A percentile compares a stretch with the other conserved stretches of the same genome.
Conservation (phyloP, 2,329 filamentous ascomycete genomes). For the Phyllosticta ampelicida region DNA sequence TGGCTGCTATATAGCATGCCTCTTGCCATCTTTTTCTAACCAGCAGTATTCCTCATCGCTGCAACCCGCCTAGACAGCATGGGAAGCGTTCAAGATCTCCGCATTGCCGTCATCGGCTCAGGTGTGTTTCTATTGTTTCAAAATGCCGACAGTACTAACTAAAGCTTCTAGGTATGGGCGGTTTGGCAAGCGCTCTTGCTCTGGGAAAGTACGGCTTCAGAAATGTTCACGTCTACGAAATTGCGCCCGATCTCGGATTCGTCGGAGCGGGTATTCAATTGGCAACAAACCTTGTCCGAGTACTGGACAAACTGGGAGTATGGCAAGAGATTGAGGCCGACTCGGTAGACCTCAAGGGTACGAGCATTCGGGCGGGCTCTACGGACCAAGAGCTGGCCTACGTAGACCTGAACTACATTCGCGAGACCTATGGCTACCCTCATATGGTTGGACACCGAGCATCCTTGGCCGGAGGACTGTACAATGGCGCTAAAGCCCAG, state of each 20-base stretch:
- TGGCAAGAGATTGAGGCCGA: constrained; percentile 62
- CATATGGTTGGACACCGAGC: constrained; percentile 73
- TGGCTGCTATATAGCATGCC: not conserved
- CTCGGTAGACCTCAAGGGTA: constrained; percentile 59
- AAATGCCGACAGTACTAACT: not conserved
- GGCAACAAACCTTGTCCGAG: constrained; percentile 69
- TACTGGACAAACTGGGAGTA: constrained; percentile 61
- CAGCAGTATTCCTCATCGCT: not conserved
- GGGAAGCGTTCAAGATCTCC: constrained; percentile 1
- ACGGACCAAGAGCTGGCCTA: constrained; percentile 59
- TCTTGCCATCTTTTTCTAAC: not conserved
- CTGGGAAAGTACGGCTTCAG: constrained; percentile 67
- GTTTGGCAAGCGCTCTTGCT: constrained; percentile 59
- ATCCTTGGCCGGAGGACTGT: constrained; percentile 58
- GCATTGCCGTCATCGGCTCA: constrained; percentile 7
- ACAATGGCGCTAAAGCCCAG: constrained; percentile 56
- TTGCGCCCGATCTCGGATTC: constrained; percentile 62
- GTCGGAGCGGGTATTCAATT: constrained; percentile 79
- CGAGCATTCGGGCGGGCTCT: constrained; percentile 62
- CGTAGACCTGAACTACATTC: constrained; percentile 58
- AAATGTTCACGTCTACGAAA: constrained; percentile 63
- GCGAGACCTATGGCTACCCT: constrained; percentile 58
- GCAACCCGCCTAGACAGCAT: not conserved
- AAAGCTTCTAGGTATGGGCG: constrained; percentile 57
- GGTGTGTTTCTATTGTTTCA: not conserved